These are phyloP conservation scores for Achlya hypogyna DNA, from an alignment of 352 stramenopile genomes.

Conservation along the genomic window DNA sequence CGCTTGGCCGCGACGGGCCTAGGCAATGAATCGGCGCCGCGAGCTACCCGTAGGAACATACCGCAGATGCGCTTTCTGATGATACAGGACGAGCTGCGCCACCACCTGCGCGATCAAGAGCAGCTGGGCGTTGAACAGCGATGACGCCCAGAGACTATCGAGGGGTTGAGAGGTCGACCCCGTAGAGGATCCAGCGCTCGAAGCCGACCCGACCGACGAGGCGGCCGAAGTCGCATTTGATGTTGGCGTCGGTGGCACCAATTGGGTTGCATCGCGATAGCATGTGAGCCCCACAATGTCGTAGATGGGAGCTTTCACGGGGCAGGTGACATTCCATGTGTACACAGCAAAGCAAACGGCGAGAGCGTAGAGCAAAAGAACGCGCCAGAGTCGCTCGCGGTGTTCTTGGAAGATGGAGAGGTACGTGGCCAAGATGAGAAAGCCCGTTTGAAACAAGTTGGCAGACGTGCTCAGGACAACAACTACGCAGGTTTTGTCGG, in stretches of 20 bases:
- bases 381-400: conserved; percentile 62
- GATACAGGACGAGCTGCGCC: conserved; percentile 78
- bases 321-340: conserved; percentile 65
- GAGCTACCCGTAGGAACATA: background rate
- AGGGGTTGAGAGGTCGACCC: conserved; percentile 31
- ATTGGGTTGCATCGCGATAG: conserved; percentile 26
- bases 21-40: background rate
- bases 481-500: conserved; percentile 27
- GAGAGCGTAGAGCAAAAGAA: conserved; percentile 64
- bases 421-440: conserved; percentile 64
- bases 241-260: background rate
- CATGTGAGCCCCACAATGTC: conserved; percentile 63
- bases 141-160: conserved; percentile 59
- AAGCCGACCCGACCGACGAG: too few species aligned
- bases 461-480: conserved; percentile 72
- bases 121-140: conserved; percentile 72
- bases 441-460: conserved; percentile 78
- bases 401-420: conserved; percentile 79
- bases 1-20: conserved; percentile 37
- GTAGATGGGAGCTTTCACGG: conserved; percentile 25
- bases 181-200: conserved; percentile 18
- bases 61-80: background rate
- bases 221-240: background rate
- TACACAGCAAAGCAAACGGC: conserved; percentile 65
- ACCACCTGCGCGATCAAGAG: conserved; percentile 78